Evolutionary conservation across 768 basidiomycete species (phyloP), one percentile per base, ranked within the genome.

Genomic region (Thelephora ganbajun): DNA sequence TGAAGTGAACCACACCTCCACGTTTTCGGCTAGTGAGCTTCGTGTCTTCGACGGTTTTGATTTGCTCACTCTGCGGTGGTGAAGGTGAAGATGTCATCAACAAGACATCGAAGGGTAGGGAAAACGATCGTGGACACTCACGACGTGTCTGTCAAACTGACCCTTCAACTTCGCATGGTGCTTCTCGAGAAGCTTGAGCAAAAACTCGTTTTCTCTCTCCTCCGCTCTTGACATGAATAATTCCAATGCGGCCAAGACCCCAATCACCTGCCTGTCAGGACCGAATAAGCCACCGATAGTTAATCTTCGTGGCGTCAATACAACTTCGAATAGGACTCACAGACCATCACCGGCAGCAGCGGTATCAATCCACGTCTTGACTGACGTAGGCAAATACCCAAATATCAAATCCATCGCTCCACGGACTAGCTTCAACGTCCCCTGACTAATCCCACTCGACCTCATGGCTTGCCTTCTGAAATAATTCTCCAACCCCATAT

Each of bases 341-440:
- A 93, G 68, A 50, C 64, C 70, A 60, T 96, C 93, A 54, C 75
- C 80, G 33, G 73, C 71, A 36, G 93, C 56, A 0, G 85, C 83
- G 14, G 62, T 70, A 53, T 98, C 93, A 12, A 92, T 68, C 90
- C 90, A 97, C 19, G 69, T 66, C 62, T 84, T 88, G 51, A 97
- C 49, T 59, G 94, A 92, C 1, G 71, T 69, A 2, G 83, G 81
- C 14, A 98, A 66, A 67, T 94, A 98, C 6, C 92, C 91, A 61
- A 97, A 98, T 46, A 97, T 91, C 46, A 94, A 66, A 54, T 98
- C 94, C 84, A 97, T 79, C 23, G 91, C 88, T 2, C 82, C 81
- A 16, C 89, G 78, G 26, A 92, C 75, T 7, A 93, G 74, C 65
- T 93, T 92, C 50, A 69, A 59, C 22, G 90, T 91, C 6, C 76